Evolutionary conservation across 495 filamentous ascomycete genomes (phyloP).

Genomic region (Penicillium mononematosum): DNA sequence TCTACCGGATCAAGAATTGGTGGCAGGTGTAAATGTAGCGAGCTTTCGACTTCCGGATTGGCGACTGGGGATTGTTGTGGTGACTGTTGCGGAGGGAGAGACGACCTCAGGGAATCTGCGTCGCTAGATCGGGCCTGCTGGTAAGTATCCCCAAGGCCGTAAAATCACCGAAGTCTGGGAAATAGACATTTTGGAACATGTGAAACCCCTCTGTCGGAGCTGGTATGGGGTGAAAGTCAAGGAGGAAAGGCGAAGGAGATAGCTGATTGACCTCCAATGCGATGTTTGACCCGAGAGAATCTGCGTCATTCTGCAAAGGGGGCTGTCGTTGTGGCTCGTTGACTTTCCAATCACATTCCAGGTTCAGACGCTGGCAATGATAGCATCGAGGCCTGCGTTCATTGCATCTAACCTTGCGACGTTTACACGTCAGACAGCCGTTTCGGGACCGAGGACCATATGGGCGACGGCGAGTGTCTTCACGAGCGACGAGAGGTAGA

Average conservation of each 20-base stretch:
- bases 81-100: not conserved
- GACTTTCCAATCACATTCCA: slow-evolving; percentile 15
- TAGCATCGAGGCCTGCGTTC: slow-evolving; percentile 39
- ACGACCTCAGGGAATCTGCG: not conserved
- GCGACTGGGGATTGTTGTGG: not conserved
- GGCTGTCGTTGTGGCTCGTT: not conserved
- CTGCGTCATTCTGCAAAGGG: slow-evolving; percentile 1
- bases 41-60: not conserved
- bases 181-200: not conserved
- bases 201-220: not conserved
- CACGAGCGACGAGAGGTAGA: not conserved
- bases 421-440: slow-evolving; percentile 19
- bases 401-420: slow-evolving; percentile 31
- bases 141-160: not conserved
- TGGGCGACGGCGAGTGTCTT: slow-evolving; percentile 3
- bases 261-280: not conserved
- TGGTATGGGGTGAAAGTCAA: not conserved
- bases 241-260: not conserved
- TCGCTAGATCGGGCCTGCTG: not conserved
- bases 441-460: slow-evolving; percentile 18
- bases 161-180: slow-evolving; percentile 1
- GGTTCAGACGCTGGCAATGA: slow-evolving; percentile 34
- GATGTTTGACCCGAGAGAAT: not conserved
- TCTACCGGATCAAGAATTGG: not conserved
- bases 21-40: not conserved